A percentile compares a stretch with the other conserved stretches of the same genome.
These are phyloP conservation scores for Rhododendron vialii DNA, from an alignment of 148 eudicot species.

Conservation along the genomic window DNA sequence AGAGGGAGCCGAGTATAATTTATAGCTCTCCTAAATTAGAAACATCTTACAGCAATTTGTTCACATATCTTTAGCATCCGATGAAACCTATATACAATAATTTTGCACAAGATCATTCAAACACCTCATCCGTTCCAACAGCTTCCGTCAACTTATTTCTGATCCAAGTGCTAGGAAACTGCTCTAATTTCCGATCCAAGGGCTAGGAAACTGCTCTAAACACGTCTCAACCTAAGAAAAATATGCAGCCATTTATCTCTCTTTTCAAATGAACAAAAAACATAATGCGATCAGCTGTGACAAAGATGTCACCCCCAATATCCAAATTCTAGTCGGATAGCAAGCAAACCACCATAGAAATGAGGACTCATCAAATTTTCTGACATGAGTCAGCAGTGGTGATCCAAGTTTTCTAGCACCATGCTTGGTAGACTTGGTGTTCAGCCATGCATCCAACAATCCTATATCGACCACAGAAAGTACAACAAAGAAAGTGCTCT, in stretches of 20 bases:
- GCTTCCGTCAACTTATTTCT: neutral
- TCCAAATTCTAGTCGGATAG: neutral
- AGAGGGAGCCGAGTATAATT: neutral
- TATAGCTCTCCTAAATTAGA: neutral
- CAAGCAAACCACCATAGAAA: neutral
- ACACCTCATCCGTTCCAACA: neutral
- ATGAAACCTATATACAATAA: neutral
- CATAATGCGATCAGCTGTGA: neutral
- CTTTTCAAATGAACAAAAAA: neutral
- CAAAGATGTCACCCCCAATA: neutral
- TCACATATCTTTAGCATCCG: neutral
- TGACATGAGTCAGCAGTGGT: neutral
- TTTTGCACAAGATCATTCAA: neutral
- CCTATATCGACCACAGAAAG: neutral
- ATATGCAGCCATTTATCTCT: neutral
- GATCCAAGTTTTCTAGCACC: neutral
- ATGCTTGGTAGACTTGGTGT: neutral
- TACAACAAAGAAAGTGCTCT: neutral
- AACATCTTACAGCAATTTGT: neutral
- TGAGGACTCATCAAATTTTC: neutral
- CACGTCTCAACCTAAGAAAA: neutral
- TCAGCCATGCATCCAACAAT: neutral
- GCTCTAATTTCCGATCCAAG: neutral
- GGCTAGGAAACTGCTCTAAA: neutral
- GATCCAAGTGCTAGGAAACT: neutral